These are phyloP conservation scores for Leishmania tropica DNA, from an alignment of 208 protist species.

Conservation along the genomic window DNA sequence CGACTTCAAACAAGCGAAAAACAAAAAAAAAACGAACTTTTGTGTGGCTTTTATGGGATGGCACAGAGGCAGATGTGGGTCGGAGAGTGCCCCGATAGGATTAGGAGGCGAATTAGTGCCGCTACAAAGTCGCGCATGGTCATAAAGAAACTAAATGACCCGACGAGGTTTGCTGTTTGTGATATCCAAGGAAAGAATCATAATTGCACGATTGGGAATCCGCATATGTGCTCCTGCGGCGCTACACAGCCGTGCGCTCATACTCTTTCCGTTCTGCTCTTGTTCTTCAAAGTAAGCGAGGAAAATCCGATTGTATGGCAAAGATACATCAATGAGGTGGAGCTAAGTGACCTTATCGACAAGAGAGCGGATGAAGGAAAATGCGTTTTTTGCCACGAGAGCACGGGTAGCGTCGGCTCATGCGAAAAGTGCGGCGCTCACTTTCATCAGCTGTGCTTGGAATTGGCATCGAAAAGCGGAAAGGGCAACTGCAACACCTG, in stretches of 20 bases:
- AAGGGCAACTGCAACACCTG: background rate
- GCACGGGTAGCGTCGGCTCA: background rate
- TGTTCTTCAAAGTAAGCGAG: conserved; percentile 37
- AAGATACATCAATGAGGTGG: conserved; percentile 50
- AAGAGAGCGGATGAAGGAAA: conserved; percentile 6
- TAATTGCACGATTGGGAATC: conserved; percentile 52
- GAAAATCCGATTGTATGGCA: conserved; percentile 75
- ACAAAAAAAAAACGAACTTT: background rate
- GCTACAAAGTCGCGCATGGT: background rate
- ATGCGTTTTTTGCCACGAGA: conserved; percentile 42
- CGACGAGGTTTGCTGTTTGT: conserved; percentile 45
- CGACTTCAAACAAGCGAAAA: background rate
- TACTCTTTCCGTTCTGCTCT: conserved; percentile 61
- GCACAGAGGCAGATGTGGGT: background rate
- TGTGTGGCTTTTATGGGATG: background rate
- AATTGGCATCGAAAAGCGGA: conserved; percentile 5
- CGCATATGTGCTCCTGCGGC: conserved; percentile 64
- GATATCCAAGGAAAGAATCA: conserved; percentile 31
- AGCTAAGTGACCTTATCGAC: conserved; percentile 53
- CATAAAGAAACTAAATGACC: conserved; percentile 21
- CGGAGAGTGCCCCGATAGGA: conserved; percentile 17
- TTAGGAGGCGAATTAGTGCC: conserved; percentile 7
- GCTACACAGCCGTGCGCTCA: conserved; percentile 67
- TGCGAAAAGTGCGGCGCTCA: conserved; percentile 22
- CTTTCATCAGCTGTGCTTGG: conserved; percentile 37